Conservation (phyloP, 345 rosid species). For the Brassica nigra region DNA sequence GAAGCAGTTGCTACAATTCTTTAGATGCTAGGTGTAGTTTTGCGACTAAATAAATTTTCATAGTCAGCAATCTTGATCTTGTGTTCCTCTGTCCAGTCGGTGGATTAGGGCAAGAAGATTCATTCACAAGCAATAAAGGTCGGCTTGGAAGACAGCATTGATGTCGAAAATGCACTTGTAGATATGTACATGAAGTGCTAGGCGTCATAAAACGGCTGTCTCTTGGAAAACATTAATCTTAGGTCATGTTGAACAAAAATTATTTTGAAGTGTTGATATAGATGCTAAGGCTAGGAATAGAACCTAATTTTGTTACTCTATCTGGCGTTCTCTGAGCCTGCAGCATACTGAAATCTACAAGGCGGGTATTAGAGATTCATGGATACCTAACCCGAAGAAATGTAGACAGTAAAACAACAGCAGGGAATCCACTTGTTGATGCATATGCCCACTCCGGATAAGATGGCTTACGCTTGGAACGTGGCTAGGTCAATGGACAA, state of each 20-base stretch:
- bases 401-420: constrained; percentile 33
- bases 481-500: constrained; percentile 47
- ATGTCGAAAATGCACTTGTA: constrained; percentile 65
- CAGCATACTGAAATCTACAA: constrained; percentile 31
- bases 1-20: constrained; percentile 54
- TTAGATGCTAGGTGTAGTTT: constrained; percentile 50
- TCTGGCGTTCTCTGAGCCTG: constrained; percentile 54
- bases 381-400: constrained; percentile 50
- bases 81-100: constrained; percentile 42
- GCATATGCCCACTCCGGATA: constrained; percentile 37
- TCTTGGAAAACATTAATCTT: constrained; percentile 75
- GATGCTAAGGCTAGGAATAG: constrained; percentile 55
- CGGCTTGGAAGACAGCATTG: constrained; percentile 51
- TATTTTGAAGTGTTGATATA: constrained; percentile 44
- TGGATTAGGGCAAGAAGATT: constrained; percentile 59
- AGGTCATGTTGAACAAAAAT: constrained; percentile 49
- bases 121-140: constrained; percentile 51
- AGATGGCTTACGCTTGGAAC: constrained; percentile 52
- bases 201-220: constrained; percentile 43
- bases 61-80: constrained; percentile 49
- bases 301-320: constrained; percentile 61
- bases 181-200: constrained; percentile 75
- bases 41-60: constrained; percentile 48
- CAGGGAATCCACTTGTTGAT: constrained; percentile 63
- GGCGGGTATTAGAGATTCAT: constrained; percentile 50